Conservation (phyloP, 140 eudicot species). For the Anethum foeniculum region DNA sequence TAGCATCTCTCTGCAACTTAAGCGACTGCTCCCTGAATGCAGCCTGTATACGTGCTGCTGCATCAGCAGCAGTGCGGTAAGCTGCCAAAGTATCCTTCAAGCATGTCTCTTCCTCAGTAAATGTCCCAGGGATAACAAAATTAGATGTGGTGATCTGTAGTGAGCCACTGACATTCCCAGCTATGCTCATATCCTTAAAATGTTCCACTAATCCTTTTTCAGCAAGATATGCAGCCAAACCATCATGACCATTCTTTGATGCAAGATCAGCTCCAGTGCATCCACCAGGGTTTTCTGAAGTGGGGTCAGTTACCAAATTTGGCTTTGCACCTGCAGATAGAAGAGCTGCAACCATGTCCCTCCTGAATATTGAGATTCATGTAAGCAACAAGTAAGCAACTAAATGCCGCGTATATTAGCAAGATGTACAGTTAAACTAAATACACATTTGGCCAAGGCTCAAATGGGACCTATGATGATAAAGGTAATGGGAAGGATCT, state of each 20-base stretch:
- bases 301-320: constrained; percentile 85
- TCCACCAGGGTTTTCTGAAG: constrained; percentile 74
- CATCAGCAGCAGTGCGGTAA: constrained; percentile 94
- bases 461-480: neutral
- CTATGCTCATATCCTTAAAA: constrained; percentile 76
- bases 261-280: constrained; percentile 88
- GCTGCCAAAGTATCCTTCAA: constrained; percentile 86
- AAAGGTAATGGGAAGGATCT: neutral
- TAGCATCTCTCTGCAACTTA: constrained; percentile 50
- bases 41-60: constrained; percentile 91
- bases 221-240: constrained; percentile 86
- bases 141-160: constrained; percentile 49
- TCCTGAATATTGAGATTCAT: constrained; percentile 39
- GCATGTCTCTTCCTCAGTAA: constrained; percentile 62
- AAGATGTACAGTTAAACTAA: neutral
- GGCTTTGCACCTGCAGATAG: constrained; percentile 96
- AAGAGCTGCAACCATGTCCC: constrained; percentile 73
- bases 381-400: neutral
- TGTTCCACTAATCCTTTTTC: constrained; percentile 84
- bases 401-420: neutral
- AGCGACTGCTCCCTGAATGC: constrained; percentile 81
- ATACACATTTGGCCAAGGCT: neutral
- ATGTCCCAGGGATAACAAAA: constrained; percentile 18
- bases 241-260: constrained; percentile 67
- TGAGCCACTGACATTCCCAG: constrained; percentile 86